These are phyloP conservation scores for Skeletonema marinoi DNA, from an alignment of 108 stramenopile species.

Conservation along the genomic window DNA sequence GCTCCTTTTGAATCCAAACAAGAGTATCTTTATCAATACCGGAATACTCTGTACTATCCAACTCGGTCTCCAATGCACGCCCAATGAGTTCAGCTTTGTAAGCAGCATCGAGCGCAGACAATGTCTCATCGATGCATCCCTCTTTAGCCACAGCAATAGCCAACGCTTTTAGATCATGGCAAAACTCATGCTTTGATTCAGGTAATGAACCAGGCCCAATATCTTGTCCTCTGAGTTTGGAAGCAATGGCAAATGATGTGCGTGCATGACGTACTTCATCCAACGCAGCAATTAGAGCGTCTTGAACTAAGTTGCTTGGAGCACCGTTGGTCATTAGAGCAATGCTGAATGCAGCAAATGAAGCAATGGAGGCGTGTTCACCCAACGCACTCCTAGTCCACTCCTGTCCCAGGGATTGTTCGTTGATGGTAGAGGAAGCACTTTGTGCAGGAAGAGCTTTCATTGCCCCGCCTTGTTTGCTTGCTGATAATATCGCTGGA, in stretches of 20 bases:
- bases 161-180: conserved; percentile 42
- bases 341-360: conserved; percentile 61
- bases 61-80: not conserved
- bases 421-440: not conserved
- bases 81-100: conserved; percentile 24
- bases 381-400: conserved; percentile 53
- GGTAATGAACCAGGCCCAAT: conserved; percentile 51
- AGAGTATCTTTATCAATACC: conserved; percentile 18
- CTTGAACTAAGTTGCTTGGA: conserved; percentile 51
- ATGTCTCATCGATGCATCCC: conserved; percentile 64
- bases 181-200: conserved; percentile 41
- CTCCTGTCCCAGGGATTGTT: conserved; percentile 28
- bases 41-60: conserved; percentile 12
- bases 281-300: conserved; percentile 49
- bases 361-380: conserved; percentile 62
- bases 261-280: conserved; percentile 63
- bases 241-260: conserved; percentile 54
- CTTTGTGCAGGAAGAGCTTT: not conserved
- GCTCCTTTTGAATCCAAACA: conserved; percentile 27
- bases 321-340: conserved; percentile 65
- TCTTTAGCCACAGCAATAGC: conserved; percentile 53
- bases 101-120: conserved; percentile 50
- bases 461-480: not conserved
- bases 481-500: conserved; percentile 13
- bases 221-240: conserved; percentile 31